phyloP scores from a whole-genome alignment of 2,329 filamentous ascomycete species.

The Neurospora crassa region DNA sequence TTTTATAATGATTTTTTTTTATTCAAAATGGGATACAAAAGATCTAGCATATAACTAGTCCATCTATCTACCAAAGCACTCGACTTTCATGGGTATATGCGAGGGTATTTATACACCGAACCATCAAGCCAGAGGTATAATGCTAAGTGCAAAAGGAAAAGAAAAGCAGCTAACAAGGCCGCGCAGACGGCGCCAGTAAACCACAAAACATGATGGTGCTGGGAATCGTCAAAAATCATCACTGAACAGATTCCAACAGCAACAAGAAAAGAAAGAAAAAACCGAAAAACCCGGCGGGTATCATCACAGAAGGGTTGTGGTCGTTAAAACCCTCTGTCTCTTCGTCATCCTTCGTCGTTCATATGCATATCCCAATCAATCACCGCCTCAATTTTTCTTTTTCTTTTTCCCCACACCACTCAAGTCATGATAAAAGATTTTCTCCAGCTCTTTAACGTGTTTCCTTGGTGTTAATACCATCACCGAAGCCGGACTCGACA shows the following conservation, averaged over 20 bases:
- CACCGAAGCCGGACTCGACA: constrained; percentile 1
- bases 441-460: background rate
- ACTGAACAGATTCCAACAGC: background rate
- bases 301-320: background rate
- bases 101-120: background rate
- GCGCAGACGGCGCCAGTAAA: background rate
- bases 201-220: background rate
- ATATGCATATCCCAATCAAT: background rate
- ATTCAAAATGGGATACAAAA: background rate
- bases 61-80: background rate
- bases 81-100: background rate
- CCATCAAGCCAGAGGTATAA: background rate
- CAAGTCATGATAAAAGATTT: background rate
- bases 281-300: background rate
- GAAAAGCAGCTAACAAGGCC: background rate
- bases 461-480: background rate
- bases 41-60: background rate
- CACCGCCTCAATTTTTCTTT: background rate
- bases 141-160: background rate
- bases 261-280: background rate
- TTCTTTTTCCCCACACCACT: background rate
- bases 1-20: background rate
- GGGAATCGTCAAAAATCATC: background rate
- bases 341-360: background rate
- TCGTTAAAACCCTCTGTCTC: background rate